Evolutionary conservation across 257 asterid genomes (phyloP).

Genomic region (Solanum ahanhuiri): DNA sequence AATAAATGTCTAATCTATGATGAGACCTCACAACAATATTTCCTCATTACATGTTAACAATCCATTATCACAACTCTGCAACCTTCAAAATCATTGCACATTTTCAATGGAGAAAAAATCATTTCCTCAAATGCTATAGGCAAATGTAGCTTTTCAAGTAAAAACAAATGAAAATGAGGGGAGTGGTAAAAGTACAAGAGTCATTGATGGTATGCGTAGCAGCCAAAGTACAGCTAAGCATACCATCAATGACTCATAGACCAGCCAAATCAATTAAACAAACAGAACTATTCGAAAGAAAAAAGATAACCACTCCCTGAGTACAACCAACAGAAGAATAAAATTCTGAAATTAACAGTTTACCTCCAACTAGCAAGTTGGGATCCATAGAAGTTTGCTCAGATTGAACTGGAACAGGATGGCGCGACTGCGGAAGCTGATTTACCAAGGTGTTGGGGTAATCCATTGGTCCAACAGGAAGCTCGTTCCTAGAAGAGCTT

Average conservation of each 20-base stretch:
- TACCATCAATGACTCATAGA: neutral
- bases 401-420: slow-evolving; percentile 32
- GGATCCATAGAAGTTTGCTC: slow-evolving; percentile 49
- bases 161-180: neutral
- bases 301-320: neutral
- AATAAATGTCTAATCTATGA: neutral
- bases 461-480: slow-evolving; percentile 43
- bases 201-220: neutral
- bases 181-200: neutral
- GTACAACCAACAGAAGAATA: neutral
- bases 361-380: slow-evolving; percentile 61
- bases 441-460: slow-evolving; percentile 50
- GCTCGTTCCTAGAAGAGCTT: slow-evolving; percentile 28
- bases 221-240: neutral
- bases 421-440: slow-evolving; percentile 45
- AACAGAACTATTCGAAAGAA: neutral
- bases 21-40: neutral
- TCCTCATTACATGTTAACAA: neutral
- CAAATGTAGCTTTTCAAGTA: neutral
- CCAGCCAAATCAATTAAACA: neutral
- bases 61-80: neutral
- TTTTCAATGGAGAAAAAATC: neutral
- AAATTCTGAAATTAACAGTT: neutral
- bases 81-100: neutral
- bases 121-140: neutral